These are phyloP conservation scores for Prunus dulcis DNA, from an alignment of 306 rosid genomes.

Conservation along the genomic window DNA sequence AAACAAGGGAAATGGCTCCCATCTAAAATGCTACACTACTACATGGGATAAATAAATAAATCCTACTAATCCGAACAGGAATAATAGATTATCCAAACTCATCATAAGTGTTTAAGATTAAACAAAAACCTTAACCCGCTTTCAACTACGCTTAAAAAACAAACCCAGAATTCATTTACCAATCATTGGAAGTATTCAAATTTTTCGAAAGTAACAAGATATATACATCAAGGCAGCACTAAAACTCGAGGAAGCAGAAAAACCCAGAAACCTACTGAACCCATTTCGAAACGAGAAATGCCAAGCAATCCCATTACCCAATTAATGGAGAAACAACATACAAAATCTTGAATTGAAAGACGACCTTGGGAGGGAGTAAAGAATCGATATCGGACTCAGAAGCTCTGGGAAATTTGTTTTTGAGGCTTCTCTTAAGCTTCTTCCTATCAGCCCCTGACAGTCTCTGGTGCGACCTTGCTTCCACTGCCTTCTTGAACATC, in stretches of 20 bases:
- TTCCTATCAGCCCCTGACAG: conserved; percentile 89
- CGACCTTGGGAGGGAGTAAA: conserved; percentile 82
- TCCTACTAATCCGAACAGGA: not conserved
- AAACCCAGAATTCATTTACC: not conserved
- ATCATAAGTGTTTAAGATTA: not conserved
- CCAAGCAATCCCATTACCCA: not conserved
- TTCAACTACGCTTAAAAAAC: not conserved
- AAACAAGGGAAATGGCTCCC: not conserved
- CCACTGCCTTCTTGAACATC: conserved; percentile 94
- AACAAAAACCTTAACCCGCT: not conserved
- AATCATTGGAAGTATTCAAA: not conserved
- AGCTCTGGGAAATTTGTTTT: conserved; percentile 56
- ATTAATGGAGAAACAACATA: not conserved
- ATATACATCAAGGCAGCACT: not conserved
- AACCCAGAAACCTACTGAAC: not conserved
- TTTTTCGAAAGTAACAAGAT: not conserved
- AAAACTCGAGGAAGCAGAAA: no score
- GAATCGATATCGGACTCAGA: conserved; percentile 73
- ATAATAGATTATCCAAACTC: no score
- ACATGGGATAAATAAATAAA: no score
- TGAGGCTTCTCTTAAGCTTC: conserved; percentile 66
- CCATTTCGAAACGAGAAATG: not conserved
- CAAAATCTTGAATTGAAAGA: not conserved
- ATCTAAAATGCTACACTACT: not conserved
- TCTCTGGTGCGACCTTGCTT: conserved; percentile 80